These are phyloP conservation scores for Kazachstania martiniae DNA, from an alignment of 805 yeast species.

Conservation along the genomic window DNA sequence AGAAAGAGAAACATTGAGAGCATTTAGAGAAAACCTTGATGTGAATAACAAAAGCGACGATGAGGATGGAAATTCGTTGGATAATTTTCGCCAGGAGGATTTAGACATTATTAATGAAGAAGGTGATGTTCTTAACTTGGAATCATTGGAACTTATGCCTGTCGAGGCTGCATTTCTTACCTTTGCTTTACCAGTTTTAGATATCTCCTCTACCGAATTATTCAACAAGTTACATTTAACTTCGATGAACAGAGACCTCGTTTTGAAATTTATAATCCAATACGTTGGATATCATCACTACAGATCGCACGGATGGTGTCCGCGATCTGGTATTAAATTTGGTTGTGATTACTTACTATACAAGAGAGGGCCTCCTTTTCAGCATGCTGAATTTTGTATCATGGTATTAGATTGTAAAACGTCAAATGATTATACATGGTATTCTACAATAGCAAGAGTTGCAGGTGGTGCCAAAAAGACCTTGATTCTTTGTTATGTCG, in stretches of 20 bases:
- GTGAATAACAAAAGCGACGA: too few relatives aligned
- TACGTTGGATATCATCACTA: conserved; percentile 80
- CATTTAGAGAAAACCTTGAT: conserved; percentile 25
- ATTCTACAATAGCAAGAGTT: conserved; percentile 64
- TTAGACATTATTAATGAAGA: conserved; percentile 22
- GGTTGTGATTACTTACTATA: conserved; percentile 80
- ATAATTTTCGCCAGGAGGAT: conserved; percentile 24
- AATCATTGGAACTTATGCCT: conserved; percentile 55
- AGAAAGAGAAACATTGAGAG: conserved; percentile 24
- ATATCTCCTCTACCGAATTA: conserved; percentile 18
- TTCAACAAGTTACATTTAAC: conserved; percentile 5
- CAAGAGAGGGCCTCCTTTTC: conserved; percentile 88
- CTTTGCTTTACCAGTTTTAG: conserved; percentile 43
- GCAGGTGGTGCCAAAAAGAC: conserved; percentile 80
- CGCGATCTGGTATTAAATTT: conserved; percentile 81
- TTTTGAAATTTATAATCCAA: conserved; percentile 36
- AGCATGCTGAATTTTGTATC: conserved; percentile 83
- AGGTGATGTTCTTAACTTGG: conserved; percentile 20
- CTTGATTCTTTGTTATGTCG: conserved; percentile 58
- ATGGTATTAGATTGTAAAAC: conserved; percentile 21
- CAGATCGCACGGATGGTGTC: conserved; percentile 90
- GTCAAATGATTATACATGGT: conserved; percentile 43
- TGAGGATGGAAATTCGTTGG: conserved; percentile 9
- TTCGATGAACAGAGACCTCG: neutral
- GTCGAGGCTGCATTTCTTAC: conserved; percentile 64